Conservation (phyloP, 176 grass and related monocot species). For the Eremochloa ophiuroides region DNA sequence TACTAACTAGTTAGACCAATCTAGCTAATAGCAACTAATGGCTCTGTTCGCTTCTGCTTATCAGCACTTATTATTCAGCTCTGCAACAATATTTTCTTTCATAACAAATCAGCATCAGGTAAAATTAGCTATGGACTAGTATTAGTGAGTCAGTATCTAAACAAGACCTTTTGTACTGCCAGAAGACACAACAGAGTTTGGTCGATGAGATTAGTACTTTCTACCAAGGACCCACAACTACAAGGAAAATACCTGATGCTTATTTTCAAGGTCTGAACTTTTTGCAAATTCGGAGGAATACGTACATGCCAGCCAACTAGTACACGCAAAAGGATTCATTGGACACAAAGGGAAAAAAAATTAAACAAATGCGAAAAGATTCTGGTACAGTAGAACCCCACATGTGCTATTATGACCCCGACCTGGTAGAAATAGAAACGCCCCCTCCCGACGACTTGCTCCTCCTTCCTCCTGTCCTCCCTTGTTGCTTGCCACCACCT, state of each 20-base stretch:
- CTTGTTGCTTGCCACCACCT: not conserved
- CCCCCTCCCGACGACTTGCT: constrained; percentile 31
- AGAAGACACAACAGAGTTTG: not conserved
- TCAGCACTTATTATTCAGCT: too few relatives aligned
- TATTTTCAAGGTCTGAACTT: not conserved
- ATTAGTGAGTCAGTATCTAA: too few relatives aligned
- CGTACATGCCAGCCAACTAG: not conserved
- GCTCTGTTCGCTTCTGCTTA: too few relatives aligned
- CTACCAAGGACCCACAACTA: not conserved
- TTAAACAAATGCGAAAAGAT: not conserved
- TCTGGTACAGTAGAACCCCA: not conserved
- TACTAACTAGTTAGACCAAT: too few relatives aligned
- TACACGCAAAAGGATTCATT: not conserved
- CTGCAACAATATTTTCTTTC: too few relatives aligned
- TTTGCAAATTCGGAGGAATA: constrained; percentile 2
- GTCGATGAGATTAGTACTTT: not conserved
- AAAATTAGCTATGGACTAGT: too few relatives aligned
- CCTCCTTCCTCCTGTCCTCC: too few relatives aligned
- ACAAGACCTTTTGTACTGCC: too few relatives aligned
- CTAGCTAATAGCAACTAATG: too few relatives aligned
- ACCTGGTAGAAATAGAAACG: constrained; percentile 19
- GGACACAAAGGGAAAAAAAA: not conserved
- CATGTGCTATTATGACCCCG: constrained; percentile 14
- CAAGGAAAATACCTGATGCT: not conserved
- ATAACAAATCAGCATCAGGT: too few relatives aligned